Base-by-base conservation (phyloP, 805 yeast genomes). In the Phaffomyces antillensis region DNA sequence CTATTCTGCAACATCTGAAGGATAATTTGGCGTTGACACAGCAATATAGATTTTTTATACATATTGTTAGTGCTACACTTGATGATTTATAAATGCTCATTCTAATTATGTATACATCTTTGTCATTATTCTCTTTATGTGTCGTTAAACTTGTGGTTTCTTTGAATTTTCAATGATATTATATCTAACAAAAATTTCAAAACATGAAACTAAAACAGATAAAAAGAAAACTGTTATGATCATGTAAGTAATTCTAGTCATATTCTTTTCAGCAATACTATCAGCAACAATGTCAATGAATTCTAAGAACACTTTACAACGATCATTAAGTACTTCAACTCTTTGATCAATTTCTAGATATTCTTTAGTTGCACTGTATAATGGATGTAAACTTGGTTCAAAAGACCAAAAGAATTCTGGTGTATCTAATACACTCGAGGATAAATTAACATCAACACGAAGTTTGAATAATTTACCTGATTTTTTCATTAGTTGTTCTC, bases 321-420 rank as follows among this genome's bases (percentile, higher is more conserved):
- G 70, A 61, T 91, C 97, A 56, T 93, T 93, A 40, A 93, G 71
- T 6, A 93, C 96, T 58, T 86, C 90, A 28, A 91, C 96, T 43
- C 99, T 70, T 64, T 87, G 96, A 60, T 91, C 97, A 50, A 93
- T 90, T 64, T 93, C 99, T 45, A 93, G 67, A 57, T 93, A 93
- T 52, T 93, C 96, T 47, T 96, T 68, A 45, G 90, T 81, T 2
- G 97, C 97, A 32, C 73, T 72, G 63, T 93, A 93, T 36, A 93
- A 68, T 4, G 98, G 98, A 61, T 91, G 95, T 52, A 93, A 73
- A 34, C 96, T 90, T 6, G 99, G 99, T 65, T 93, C 99, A 50
- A 74, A 76, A 41, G 90, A 86, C 99, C 99, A 93, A 63, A 93
- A 93, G 59, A 87, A 89, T 50, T 88, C 96, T 0, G 99, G 99